Conservation (phyloP, 768 basidiomycete species). For the Kwoniella mangroviensis region DNA sequence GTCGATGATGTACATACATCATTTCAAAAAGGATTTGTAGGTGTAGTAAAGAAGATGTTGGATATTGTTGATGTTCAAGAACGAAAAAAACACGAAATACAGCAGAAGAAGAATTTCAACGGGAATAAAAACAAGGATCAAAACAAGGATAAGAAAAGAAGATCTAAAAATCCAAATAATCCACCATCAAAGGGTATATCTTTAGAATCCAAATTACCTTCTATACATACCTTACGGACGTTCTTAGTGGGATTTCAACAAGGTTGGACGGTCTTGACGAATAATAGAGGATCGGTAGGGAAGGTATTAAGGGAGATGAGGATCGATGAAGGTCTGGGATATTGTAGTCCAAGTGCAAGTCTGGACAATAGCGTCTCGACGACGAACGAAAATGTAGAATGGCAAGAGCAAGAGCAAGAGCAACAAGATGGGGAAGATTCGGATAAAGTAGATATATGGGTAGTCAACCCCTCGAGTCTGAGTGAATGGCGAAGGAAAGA, state of each 20-base stretch:
- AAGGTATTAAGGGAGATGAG: constrained; percentile 73
- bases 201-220: constrained; percentile 53
- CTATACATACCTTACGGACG: constrained; percentile 76
- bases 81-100: constrained; percentile 11
- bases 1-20: constrained; percentile 37
- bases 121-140: constrained; percentile 9
- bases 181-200: constrained; percentile 56
- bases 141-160: background rate
- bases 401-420: background rate
- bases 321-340: constrained; percentile 48
- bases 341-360: constrained; percentile 23
- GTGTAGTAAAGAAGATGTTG: constrained; percentile 66
- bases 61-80: constrained; percentile 26
- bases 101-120: constrained; percentile 24
- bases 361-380: background rate
- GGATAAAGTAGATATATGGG: constrained; percentile 67
- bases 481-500: constrained; percentile 63
- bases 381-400: background rate
- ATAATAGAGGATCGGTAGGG: constrained; percentile 77
- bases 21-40: constrained; percentile 62
- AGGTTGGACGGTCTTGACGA: constrained; percentile 86
- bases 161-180: constrained; percentile 62
- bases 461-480: constrained; percentile 78
- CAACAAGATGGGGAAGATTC: constrained; percentile 2
- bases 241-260: constrained; percentile 70